phyloP scores from a whole-genome alignment of 805 yeast genomes.

The Tetrapisispora namnaoensis region DNA sequence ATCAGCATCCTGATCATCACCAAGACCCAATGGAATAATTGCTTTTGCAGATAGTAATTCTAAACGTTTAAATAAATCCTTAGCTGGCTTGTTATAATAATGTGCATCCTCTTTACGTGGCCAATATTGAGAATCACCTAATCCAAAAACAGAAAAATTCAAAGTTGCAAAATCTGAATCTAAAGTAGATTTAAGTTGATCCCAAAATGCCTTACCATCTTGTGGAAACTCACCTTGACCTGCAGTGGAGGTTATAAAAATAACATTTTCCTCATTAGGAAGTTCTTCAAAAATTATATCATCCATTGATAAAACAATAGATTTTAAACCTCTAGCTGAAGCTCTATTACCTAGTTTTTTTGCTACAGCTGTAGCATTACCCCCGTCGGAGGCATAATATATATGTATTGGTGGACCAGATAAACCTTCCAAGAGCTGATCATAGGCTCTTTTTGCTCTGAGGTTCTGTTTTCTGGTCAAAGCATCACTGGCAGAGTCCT shows the following conservation, averaged over 20 bases:
- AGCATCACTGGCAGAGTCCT: slow-evolving; percentile 50
- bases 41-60: slow-evolving; percentile 63
- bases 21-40: slow-evolving; percentile 69
- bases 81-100: slow-evolving; percentile 85
- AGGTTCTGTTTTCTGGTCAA: slow-evolving; percentile 48
- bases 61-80: slow-evolving; percentile 59
- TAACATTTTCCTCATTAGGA: slow-evolving; percentile 48
- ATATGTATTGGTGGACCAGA: slow-evolving; percentile 87
- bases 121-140: slow-evolving; percentile 95
- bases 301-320: slow-evolving; percentile 51
- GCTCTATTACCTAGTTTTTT: slow-evolving; percentile 72
- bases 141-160: slow-evolving; percentile 68
- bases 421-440: slow-evolving; percentile 69
- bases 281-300: slow-evolving; percentile 65
- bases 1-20: slow-evolving; percentile 97
- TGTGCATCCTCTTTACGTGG: slow-evolving; percentile 93
- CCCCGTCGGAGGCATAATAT: slow-evolving; percentile 87
- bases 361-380: slow-evolving; percentile 76
- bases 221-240: slow-evolving; percentile 94
- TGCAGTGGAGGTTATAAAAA: slow-evolving; percentile 78
- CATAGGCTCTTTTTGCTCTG: slow-evolving; percentile 69
- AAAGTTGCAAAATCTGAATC: slow-evolving; percentile 60
- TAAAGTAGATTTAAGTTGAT: slow-evolving; percentile 49
- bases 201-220: slow-evolving; percentile 71
- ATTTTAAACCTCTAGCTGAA: slow-evolving; percentile 54